Evolutionary conservation across 78 protist genomes (phyloP), one percentile per base, ranked within the genome.

Genomic region (Cyanophora paradoxa): DNA sequence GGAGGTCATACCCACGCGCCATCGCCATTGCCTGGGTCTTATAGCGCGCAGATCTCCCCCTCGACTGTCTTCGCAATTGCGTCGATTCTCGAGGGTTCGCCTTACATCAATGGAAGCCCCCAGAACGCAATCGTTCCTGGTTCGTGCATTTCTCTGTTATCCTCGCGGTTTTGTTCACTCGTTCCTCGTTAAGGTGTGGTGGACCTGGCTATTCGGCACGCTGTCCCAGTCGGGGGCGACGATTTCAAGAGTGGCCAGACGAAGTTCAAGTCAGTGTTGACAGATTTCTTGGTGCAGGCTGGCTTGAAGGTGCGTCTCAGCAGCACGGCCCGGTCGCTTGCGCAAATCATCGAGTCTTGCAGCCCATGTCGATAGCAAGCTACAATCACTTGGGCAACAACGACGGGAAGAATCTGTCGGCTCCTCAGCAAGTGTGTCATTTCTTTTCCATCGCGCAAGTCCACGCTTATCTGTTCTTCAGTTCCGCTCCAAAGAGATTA

Each of bases 381-480:
- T 98, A 98, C 96, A 98, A 98, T 87, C 99, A 98, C 84, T 82
- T 98, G 57, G 99, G 99, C 52, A 98, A 98, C 97, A 98, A 98
- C 83, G 99, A 98, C 92, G 99, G 99, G 42, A 69, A 67, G 83
- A 98, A 98, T 87, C 83, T 98, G 61, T 79, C 93, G 16, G 86
- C 95, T 33, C 97, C 96, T 34, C 58, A 44, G 64, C n/a, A n/a
- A n/a, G n/a, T n/a, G n/a, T n/a, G n/a, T n/a, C n/a, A n/a, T n/a
- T n/a, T n/a, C n/a, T n/a, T n/a, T n/a, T n/a, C n/a, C n/a, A n/a
- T n/a, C n/a, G n/a, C n/a, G n/a, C n/a, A n/a, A n/a, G n/a, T n/a
- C n/a, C n/a, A n/a, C n/a, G n/a, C n/a, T n/a, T n/a, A n/a, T n/a
- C n/a, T n/a, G n/a, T n/a, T n/a, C n/a, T n/a, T n/a, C 94, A 87